Base-by-base conservation (phyloP, 2,329 filamentous ascomycete species). In the Aureobasidium namibiae region DNA sequence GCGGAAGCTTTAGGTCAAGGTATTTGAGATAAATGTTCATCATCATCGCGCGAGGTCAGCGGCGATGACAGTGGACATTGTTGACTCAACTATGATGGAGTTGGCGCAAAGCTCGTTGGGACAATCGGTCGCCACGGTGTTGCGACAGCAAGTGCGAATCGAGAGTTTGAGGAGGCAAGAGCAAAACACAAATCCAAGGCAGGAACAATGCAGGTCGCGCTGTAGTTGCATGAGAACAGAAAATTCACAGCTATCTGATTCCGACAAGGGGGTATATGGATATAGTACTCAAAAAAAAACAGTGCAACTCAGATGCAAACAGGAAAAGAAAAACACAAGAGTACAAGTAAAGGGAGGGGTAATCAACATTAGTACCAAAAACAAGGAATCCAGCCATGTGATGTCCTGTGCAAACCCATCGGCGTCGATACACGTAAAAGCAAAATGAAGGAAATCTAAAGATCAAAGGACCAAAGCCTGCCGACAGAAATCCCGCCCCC, bases 351-450 rank as follows among this genome's bases (percentile, higher is more conserved):
- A n/a, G n/a, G 24, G 45, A 36, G 16, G 39, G 39, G 31, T 56
- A 56, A 36, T 34, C 38, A 56, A 56, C 52, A 45, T 56, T 44
- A 45, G 26, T 56, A 56, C 26, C 11, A 45, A 36, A 45, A 14
- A 45, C 48, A 39, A 36, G 38, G 14, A 24, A 44, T 18, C 52
- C 38, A 21, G 52, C 52, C 52, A 44, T 56, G 39, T 56, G 54
- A 57, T 46, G 54, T 57, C 31, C 54, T 46, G 54, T 57, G 36
- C 41, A 46, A 46, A 38, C 21, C 54, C 53, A 57, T 56, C 53
- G 53, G 26, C 39, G 26, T 21, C 14, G 16, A 56, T 46, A 57
- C 42, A 45, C 23, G 18, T 42, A 44, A 54, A 33, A 42, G 42
- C 42, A 45, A 45, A 45, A 44, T 24, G 4, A 21, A 54, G n/a